Base-by-base conservation (phyloP, 768 basidiomycete genomes). In the Russula lepida region DNA sequence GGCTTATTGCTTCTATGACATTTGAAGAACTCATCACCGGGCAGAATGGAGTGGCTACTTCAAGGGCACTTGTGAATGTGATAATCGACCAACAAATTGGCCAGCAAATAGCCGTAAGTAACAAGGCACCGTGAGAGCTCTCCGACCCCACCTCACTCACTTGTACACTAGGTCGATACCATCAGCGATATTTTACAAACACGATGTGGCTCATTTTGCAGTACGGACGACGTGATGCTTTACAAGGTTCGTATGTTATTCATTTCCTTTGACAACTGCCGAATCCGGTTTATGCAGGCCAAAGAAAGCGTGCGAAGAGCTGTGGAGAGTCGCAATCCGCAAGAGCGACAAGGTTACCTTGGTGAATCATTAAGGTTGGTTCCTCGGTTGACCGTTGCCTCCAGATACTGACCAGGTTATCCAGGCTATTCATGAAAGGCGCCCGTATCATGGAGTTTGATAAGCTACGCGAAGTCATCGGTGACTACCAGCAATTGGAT, bases 51-150 rank as follows among this genome's bases (percentile, higher is more conserved):
- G 83, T 93, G 67, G 86, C 85, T n/a, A 83, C 87, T 25, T 95
- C 97, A 9, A 81, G 92, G 65, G 86, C 86, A 13, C 75, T 99
- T 43, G 95, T 98, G 12, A 98, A 95, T 64, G 86, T 95, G 33
- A 84, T 99, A 66, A 98, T 99, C 66, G 92, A 99, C 72, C 93
- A 95, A 70, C 97, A 99, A 71, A 98, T 98, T 66, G 91, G 91
- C 23, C 92, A 95, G 70, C 94, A 98, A 70, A 90, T 94, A 54
- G 93, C 91, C 66, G 94, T 95, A 72, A 68, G 89, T 72, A 15
- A 41, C 43, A 23, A n/a, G 60, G 54, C 54, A 21, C 56, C 30
- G 2, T 35, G 30, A 15, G 32, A 9, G 21, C 51, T 35, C 27
- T 21, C 35, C n/a, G 25, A n/a, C 21, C 21, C 48, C 37, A 15